Evolutionary conservation across 176 grass and related monocot genomes (phyloP).

Genomic region (Carex kokanica): DNA sequence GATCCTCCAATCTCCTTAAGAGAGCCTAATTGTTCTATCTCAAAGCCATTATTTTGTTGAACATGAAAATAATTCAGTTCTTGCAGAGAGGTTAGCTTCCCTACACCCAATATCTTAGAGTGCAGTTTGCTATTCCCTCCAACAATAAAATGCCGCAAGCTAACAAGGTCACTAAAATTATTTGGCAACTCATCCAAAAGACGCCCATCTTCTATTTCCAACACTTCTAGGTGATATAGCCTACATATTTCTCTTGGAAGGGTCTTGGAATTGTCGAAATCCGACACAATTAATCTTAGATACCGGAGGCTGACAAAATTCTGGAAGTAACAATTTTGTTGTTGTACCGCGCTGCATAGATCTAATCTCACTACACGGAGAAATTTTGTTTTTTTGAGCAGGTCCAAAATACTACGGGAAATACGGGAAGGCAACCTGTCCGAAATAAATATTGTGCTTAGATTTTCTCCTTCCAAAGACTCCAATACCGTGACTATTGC

Average conservation of each 20-base stretch:
- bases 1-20: slow-evolving; percentile 24
- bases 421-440: too few relatives aligned
- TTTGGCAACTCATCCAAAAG: neutral
- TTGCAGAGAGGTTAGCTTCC: slow-evolving; percentile 19
- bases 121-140: accelerated
- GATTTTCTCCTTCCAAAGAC: too few relatives aligned
- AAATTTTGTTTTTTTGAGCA: neutral
- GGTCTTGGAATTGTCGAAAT: too few relatives aligned
- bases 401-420: neutral
- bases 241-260: neutral
- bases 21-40: slow-evolving; percentile 5
- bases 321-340: neutral
- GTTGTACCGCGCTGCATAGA: too few relatives aligned
- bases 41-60: neutral
- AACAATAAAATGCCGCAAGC: neutral
- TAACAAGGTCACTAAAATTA: slow-evolving; percentile 11
- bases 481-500: neutral
- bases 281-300: slow-evolving; percentile 18
- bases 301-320: slow-evolving; percentile 25
- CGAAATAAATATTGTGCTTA: too few relatives aligned
- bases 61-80: neutral
- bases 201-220: neutral
- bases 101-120: neutral
- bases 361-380: neutral
- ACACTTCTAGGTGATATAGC: slow-evolving; percentile 37